phyloP scores from a whole-genome alignment of 2,329 filamentous ascomycete genomes.

The Cladophialophora exuberans region DNA sequence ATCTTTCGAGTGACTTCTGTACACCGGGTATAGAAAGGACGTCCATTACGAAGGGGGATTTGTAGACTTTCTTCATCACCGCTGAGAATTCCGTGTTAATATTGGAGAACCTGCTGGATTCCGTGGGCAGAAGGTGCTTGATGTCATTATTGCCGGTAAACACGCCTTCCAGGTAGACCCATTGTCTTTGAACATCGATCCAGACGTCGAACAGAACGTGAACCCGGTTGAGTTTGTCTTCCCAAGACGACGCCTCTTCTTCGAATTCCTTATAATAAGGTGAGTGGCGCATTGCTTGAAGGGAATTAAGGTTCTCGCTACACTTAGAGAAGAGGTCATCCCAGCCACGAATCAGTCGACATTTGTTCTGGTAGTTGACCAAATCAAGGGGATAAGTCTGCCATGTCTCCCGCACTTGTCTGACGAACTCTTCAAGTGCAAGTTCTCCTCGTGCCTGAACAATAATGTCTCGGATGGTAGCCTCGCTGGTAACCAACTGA shows the following conservation, averaged over 20 bases:
- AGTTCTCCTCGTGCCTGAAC: slow-evolving; percentile 96
- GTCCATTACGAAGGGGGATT: slow-evolving; percentile 92
- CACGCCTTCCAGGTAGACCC: slow-evolving; percentile 98
- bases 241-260: slow-evolving; percentile 94
- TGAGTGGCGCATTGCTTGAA: slow-evolving; percentile 98
- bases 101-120: slow-evolving; percentile 96
- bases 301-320: slow-evolving; percentile 94
- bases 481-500: slow-evolving; percentile 83
- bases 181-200: slow-evolving; percentile 99
- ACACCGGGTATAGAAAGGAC: slow-evolving; percentile 94
- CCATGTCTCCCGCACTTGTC: slow-evolving; percentile 96
- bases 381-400: slow-evolving; percentile 92
- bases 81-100: slow-evolving; percentile 98
- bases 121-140: slow-evolving; percentile 94
- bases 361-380: slow-evolving; percentile 97
- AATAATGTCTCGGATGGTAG: slow-evolving; percentile 89
- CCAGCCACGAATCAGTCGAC: slow-evolving; percentile 94
- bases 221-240: slow-evolving; percentile 95
- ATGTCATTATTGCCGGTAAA: slow-evolving; percentile 99
- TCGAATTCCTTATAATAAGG: slow-evolving; percentile 99
- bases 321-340: slow-evolving; percentile 98
- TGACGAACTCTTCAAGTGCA: slow-evolving; percentile 96
- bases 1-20: slow-evolving; percentile 90
- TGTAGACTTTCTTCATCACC: slow-evolving; percentile 99
- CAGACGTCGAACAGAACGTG: slow-evolving; percentile 98